These are phyloP conservation scores for Podospora fimiseda DNA, from an alignment of 495 filamentous ascomycete species.

Conservation along the genomic window DNA sequence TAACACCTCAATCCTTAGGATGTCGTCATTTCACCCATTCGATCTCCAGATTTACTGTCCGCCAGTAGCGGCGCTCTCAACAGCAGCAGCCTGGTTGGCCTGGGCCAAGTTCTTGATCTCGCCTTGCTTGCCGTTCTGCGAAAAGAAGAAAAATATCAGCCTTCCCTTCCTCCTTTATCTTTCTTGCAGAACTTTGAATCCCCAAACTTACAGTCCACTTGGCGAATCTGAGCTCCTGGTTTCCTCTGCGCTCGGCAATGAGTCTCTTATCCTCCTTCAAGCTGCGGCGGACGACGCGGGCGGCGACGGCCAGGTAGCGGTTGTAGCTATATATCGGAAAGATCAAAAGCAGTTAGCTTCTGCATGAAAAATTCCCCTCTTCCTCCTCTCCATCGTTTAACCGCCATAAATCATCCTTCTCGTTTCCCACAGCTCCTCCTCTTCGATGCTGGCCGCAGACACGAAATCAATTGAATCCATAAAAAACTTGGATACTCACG, in stretches of 20 bases:
- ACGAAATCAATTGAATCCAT: neutral
- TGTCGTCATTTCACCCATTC: neutral
- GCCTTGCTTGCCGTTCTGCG: constrained; percentile 93
- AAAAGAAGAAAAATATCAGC: constrained; percentile 23
- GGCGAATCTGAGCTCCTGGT: constrained; percentile 84
- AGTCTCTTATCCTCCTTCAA: constrained; percentile 90
- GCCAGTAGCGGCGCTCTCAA: constrained; percentile 34
- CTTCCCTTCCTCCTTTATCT: neutral
- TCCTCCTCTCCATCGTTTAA: neutral
- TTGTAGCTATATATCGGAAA: constrained; percentile 58
- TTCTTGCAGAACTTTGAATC: neutral
- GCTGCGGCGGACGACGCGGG: constrained; percentile 78
- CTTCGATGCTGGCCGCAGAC: neutral
- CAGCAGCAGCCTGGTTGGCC: constrained; percentile 61
- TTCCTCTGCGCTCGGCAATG: constrained; percentile 79
- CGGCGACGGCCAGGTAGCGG: constrained; percentile 71
- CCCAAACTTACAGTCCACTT: constrained; percentile 84
- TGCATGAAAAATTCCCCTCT: neutral
- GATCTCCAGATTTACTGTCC: constrained; percentile 6
- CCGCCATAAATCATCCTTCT: neutral
- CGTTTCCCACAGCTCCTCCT: neutral
- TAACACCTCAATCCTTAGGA: neutral
- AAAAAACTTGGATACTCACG: constrained; percentile 50
- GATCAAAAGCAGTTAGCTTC: constrained; percentile 23
- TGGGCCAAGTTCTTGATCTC: constrained; percentile 68